These are phyloP conservation scores for Brassica carinata DNA, from an alignment of 345 rosid genomes.

Conservation along the genomic window DNA sequence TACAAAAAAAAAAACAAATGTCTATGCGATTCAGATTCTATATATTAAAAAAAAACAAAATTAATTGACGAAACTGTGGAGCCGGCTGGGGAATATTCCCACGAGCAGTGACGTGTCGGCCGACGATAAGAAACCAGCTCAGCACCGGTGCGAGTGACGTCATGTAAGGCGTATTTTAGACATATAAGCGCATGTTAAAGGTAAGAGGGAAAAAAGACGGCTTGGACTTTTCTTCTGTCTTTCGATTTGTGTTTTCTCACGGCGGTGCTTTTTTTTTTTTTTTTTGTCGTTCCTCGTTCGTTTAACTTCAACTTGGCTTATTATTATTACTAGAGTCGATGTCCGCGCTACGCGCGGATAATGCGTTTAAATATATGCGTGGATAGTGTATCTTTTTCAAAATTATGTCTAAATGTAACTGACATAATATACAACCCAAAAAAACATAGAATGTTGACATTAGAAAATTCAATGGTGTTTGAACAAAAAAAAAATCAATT, in stretches of 20 bases:
- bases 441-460: no score
- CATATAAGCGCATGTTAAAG: background rate
- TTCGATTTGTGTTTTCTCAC: conserved; percentile 31
- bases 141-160: background rate
- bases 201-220: conserved; percentile 10
- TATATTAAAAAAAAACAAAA: background rate
- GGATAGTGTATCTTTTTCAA: no score
- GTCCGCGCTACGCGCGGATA: no score
- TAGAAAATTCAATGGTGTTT: no score
- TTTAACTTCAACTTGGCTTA: conserved; percentile 30
- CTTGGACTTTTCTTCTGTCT: conserved; percentile 7
- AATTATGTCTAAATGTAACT: no score
- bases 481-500: no score
- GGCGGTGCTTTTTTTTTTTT: background rate
- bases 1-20: background rate
- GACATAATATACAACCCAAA: no score
- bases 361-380: no score
- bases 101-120: conserved; percentile 23
- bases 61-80: background rate
- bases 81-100: conserved; percentile 29
- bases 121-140: conserved; percentile 24
- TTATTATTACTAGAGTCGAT: no score
- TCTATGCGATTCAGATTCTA: background rate
- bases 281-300: conserved; percentile 27
- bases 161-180: conserved; percentile 23